phyloP scores from a whole-genome alignment of 306 rosid genomes.

The Aeschynomene evenia region DNA sequence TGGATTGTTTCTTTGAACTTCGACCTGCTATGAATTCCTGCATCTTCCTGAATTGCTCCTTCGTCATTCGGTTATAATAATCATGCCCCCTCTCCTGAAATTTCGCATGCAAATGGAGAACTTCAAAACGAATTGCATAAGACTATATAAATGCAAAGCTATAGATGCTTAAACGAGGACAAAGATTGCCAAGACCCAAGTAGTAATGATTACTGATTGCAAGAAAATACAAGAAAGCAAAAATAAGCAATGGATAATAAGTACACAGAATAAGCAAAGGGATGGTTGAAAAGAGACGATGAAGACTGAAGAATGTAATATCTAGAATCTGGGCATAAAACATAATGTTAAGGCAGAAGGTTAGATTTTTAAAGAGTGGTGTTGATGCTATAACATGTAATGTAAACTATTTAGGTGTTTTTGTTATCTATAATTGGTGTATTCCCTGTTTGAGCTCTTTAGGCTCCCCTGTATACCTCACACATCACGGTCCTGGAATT shows the following conservation, averaged over 20 bases:
- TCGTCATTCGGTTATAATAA: conserved; percentile 81
- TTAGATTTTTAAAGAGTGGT: neutral
- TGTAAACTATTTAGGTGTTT: neutral
- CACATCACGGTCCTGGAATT: neutral
- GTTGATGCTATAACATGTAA: neutral
- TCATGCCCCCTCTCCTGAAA: conserved; percentile 76
- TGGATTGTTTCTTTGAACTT: conserved; percentile 68
- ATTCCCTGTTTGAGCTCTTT: neutral
- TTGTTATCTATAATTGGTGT: neutral
- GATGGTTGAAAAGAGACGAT: neutral
- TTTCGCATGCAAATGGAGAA: neutral
- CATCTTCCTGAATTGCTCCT: conserved; percentile 85
- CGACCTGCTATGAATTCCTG: conserved; percentile 84
- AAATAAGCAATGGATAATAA: neutral
- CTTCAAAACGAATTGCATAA: conserved; percentile 2
- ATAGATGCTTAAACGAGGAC: neutral
- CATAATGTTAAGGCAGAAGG: neutral
- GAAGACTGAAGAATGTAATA: neutral
- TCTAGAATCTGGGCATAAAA: neutral
- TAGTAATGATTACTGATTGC: neutral
- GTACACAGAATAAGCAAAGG: neutral
- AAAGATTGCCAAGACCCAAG: neutral
- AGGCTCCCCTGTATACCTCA: neutral
- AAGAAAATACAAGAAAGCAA: neutral
- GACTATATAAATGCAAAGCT: neutral